These are phyloP conservation scores for Lactarius vividus DNA, from an alignment of 768 basidiomycete genomes.

Conservation along the genomic window DNA sequence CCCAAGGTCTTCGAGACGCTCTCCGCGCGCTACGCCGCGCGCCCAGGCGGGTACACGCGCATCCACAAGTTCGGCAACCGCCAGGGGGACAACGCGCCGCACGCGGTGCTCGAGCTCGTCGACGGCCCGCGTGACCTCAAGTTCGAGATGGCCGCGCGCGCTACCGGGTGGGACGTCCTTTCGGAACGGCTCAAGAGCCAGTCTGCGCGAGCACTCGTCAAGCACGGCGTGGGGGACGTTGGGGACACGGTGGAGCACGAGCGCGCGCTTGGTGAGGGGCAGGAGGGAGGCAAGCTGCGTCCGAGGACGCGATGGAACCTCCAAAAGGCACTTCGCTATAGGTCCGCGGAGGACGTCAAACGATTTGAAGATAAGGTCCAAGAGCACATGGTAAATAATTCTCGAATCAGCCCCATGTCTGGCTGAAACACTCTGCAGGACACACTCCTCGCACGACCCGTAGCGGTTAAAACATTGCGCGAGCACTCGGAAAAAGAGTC, in stretches of 20 bases:
- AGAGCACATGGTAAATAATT: slow-evolving; percentile 59
- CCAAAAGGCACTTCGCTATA: slow-evolving; percentile 66
- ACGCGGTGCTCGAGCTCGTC: slow-evolving; percentile 91
- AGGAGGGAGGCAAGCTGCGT: slow-evolving; percentile 47
- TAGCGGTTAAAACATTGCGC: slow-evolving; percentile 25
- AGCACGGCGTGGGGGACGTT: slow-evolving; percentile 47
- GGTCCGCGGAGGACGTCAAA: slow-evolving; percentile 44
- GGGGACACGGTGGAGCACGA: slow-evolving; percentile 50
- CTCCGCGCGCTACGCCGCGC: slow-evolving; percentile 71
- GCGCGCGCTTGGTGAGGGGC: slow-evolving; percentile 39
- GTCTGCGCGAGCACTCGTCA: slow-evolving; percentile 47
- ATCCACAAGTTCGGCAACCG: slow-evolving; percentile 91
- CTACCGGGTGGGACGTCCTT: slow-evolving; percentile 81
- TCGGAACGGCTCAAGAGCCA: slow-evolving; percentile 49
- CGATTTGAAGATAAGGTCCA: slow-evolving; percentile 56
- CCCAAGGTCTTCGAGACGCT: slow-evolving; percentile 84
- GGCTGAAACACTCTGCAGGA: slow-evolving; percentile 6
- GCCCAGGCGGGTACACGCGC: slow-evolving; percentile 94
- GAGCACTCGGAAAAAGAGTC: slow-evolving; percentile 13
- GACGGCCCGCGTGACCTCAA: slow-evolving; percentile 89
- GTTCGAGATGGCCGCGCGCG: slow-evolving; percentile 84
- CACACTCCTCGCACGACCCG: slow-evolving; percentile 26
- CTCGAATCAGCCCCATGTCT: slow-evolving; percentile 15
- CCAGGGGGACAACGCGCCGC: slow-evolving; percentile 88
- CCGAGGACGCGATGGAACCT: slow-evolving; percentile 72